Evolutionary conservation across 2,329 filamentous ascomycete species (phyloP), one percentile per base, ranked within the genome.

Genomic region (Lachnellula hyalina): DNA sequence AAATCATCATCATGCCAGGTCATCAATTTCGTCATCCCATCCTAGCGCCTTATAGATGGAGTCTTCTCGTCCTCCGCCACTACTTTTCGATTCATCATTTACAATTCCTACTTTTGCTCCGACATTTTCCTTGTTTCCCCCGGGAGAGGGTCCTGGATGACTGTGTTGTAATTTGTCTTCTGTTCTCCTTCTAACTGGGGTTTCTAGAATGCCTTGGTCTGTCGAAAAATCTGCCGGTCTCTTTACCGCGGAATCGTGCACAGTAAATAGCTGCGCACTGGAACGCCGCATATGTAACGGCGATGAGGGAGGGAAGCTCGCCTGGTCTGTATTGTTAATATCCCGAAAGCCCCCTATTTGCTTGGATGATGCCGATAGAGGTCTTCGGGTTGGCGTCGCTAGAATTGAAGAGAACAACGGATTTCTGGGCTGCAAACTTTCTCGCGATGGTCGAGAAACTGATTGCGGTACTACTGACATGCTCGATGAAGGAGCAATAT

Each of bases 21-120:
- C 67, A 61, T 67, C 63, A 60, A 64, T 53, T 48, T 70, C 68
- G 62, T 68, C 67, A 61, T 70, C 67, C 71, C 71, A 73, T 49
- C 71, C 71, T 28, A 73, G 60, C 7, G 59, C 53, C 52, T 69
- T 64, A 57, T 72, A 73, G 36, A 73, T 69, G 38, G 63, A 67
- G 11, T 64, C 53, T 34, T 64, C 63, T 36, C 57, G 58, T 40
- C 34, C 46, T 49, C 21, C 14, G 44, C 11, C 44, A 47, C 46
- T 51, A 19, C 35, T 17, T 41, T 48, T 50, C 19, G 17, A 38
- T 35, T 45, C 42, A 35, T 32, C 17, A 19, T 32, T 45, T 47
- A 28, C 17, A 6, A 28, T 3, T 19, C 32, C 32, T 40, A 45
- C 49, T 19, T 34, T 28, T n/a, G 52, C 44, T 23, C 12, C 40